These are phyloP conservation scores for Neurospora sp. DNA, from an alignment of 495 filamentous ascomycete species.

Conservation along the genomic window DNA sequence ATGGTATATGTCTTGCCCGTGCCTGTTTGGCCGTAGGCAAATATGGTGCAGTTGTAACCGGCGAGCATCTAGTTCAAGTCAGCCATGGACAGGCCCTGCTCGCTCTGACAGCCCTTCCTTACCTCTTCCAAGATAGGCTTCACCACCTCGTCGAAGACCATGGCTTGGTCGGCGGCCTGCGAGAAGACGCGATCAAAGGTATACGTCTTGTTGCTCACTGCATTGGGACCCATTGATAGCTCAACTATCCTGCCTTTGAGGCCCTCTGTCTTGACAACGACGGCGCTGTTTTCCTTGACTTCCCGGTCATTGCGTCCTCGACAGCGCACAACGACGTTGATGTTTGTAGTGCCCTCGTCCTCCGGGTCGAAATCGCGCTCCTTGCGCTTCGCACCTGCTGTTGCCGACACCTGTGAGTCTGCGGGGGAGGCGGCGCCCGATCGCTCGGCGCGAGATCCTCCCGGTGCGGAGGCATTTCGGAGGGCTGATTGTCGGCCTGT, in stretches of 20 bases:
- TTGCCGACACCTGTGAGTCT: slow-evolving; percentile 48
- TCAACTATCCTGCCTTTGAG: slow-evolving; percentile 74
- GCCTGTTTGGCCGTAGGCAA: slow-evolving; percentile 95
- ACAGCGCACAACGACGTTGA: slow-evolving; percentile 93
- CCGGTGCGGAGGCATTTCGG: slow-evolving; percentile 10
- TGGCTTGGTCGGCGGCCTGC: slow-evolving; percentile 82
- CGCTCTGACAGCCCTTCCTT: slow-evolving; percentile 23
- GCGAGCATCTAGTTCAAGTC: slow-evolving; percentile 61
- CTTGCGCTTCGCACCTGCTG: slow-evolving; percentile 59
- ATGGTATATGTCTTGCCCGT: slow-evolving; percentile 99
- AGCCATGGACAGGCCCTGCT: not conserved
- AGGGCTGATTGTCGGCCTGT: slow-evolving; percentile 5
- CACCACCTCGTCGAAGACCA: slow-evolving; percentile 91
- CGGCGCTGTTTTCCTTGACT: slow-evolving; percentile 82
- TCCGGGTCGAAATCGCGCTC: slow-evolving; percentile 72
- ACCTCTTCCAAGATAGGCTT: slow-evolving; percentile 88
- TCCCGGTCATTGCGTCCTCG: slow-evolving; percentile 88
- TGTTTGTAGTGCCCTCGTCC: slow-evolving; percentile 70
- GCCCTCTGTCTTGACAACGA: slow-evolving; percentile 80
- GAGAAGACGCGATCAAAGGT: slow-evolving; percentile 96
- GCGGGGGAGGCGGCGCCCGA: slow-evolving; percentile 52
- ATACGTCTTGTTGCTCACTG: slow-evolving; percentile 91
- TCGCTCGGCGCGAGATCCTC: slow-evolving; percentile 27
- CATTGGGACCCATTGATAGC: slow-evolving; percentile 84
- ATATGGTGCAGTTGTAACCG: slow-evolving; percentile 98